Percentiles rank a stretch among this genome's conserved stretches.
These are phyloP conservation scores for Podaxis carcinomalis DNA, from an alignment of 768 basidiomycete species.

Conservation along the genomic window DNA sequence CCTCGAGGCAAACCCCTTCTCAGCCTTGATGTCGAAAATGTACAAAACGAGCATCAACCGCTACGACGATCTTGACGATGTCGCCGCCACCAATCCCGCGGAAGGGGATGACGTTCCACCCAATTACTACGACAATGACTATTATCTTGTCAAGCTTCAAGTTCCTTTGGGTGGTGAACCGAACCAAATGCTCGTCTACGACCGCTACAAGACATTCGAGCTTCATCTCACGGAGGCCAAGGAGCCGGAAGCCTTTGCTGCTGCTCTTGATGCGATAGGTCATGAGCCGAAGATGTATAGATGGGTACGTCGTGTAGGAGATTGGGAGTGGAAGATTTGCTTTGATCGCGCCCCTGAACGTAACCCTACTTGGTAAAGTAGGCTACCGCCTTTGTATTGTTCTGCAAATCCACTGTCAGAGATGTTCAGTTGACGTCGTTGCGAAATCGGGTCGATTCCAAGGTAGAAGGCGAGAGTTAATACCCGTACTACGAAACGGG, in stretches of 20 bases:
- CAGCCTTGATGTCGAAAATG: slow-evolving; percentile 6
- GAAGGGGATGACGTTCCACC: slow-evolving; percentile 16
- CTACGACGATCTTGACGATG: slow-evolving; percentile 18
- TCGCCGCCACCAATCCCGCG: not conserved
- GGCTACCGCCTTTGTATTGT: not conserved
- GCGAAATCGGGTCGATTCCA: too few relatives aligned
- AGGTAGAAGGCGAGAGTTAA: too few relatives aligned
- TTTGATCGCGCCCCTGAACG: slow-evolving; percentile 14
- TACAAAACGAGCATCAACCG: slow-evolving; percentile 19
- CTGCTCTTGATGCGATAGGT: slow-evolving; percentile 18
- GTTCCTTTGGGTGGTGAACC: slow-evolving; percentile 18
- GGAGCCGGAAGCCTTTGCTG: slow-evolving; percentile 18
- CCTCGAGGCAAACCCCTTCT: slow-evolving; percentile 16
- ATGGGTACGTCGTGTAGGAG: slow-evolving; percentile 12
- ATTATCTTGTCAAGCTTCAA: slow-evolving; percentile 40
- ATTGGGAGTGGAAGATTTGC: slow-evolving; percentile 14
- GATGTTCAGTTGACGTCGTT: too few relatives aligned
- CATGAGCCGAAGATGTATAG: slow-evolving; percentile 15
- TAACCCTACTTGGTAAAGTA: slow-evolving; percentile 13
- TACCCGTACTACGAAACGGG: too few relatives aligned
- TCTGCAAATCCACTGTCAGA: too few relatives aligned
- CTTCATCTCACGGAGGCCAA: slow-evolving; percentile 23
- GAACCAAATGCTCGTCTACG: slow-evolving; percentile 33
- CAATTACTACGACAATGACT: slow-evolving; percentile 29
- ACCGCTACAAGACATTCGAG: slow-evolving; percentile 35